Evolutionary conservation across 1,284 basidiomycete genomes (phyloP).

Genomic region (Malassezia slooffiae): DNA sequence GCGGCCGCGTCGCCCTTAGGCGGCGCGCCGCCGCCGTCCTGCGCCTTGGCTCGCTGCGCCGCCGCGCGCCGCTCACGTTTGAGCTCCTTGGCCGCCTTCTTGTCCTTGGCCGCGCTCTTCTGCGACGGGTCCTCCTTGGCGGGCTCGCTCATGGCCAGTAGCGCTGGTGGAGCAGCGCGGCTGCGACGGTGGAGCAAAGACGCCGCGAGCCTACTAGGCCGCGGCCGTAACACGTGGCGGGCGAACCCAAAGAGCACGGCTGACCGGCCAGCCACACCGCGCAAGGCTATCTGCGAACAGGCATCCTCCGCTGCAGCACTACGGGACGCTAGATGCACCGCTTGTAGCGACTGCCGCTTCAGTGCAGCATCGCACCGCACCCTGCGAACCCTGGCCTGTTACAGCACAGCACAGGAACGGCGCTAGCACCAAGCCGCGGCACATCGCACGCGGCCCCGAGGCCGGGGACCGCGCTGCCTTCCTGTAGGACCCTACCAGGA

Average conservation of each 20-base stretch:
- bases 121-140: too few species aligned
- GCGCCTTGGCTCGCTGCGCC: conserved; percentile 19
- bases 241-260: background rate
- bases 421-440: background rate
- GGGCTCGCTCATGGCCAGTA: too few species aligned
- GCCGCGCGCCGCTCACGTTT: conserved; percentile 34
- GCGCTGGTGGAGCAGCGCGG: too few species aligned
- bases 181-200: too few species aligned
- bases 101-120: conserved; percentile 12
- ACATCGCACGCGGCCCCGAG: background rate
- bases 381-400: conserved; percentile 18
- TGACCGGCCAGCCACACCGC: too few species aligned
- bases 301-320: too few species aligned
- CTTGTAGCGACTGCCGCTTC: too few species aligned
- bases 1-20: background rate
- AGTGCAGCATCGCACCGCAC: too few species aligned
- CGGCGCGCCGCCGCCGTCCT: background rate
- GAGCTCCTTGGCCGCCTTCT: conserved; percentile 35
- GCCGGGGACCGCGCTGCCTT: background rate
- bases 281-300: too few species aligned
- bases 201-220: background rate
- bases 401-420: conserved; percentile 12
- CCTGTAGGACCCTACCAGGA: conserved; percentile 19
- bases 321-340: too few species aligned
- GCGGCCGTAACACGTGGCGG: conserved; percentile 6